These are phyloP conservation scores for Aaosphaeria pasadenensis DNA, from an alignment of 2,329 filamentous ascomycete species.

Conservation along the genomic window DNA sequence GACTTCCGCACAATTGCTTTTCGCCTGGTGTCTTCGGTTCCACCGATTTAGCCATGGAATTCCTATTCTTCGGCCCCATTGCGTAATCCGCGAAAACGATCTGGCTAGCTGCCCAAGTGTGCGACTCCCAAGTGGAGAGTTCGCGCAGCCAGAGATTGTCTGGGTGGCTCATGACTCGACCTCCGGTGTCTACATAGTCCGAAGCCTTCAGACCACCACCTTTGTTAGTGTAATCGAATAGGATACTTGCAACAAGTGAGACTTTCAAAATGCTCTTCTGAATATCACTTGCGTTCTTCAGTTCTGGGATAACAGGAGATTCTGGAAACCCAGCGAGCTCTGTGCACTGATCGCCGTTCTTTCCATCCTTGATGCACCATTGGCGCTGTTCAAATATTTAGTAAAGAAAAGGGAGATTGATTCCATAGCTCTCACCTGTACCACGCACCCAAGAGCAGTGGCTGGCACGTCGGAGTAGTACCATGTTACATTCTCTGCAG, in stretches of 20 bases:
- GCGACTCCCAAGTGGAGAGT: neutral
- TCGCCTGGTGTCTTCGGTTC: constrained; percentile 1
- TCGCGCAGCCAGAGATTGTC: constrained; percentile 2
- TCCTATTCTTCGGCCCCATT: neutral
- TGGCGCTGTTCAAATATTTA: neutral
- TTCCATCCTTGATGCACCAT: neutral
- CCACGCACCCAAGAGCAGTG: neutral
- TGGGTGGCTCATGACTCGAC: neutral
- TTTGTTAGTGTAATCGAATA: no score
- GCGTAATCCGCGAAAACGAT: neutral
- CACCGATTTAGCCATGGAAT: neutral
- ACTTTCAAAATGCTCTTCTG: no score
- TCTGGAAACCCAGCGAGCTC: neutral
- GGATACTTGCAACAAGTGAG: no score
- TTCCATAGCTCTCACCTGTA: neutral
- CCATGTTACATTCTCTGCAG: neutral
- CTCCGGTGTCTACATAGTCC: neutral
- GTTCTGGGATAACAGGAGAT: no score
- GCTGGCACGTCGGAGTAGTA: neutral
- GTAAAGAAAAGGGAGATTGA: no score
- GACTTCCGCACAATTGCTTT: constrained; percentile 1
- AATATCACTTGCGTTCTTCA: no score
- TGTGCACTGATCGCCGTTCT: neutral
- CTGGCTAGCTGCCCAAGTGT: constrained; percentile 1
- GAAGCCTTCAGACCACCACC: no score